Conservation (phyloP, 768 basidiomycete species). For the Harrya chromipes region DNA sequence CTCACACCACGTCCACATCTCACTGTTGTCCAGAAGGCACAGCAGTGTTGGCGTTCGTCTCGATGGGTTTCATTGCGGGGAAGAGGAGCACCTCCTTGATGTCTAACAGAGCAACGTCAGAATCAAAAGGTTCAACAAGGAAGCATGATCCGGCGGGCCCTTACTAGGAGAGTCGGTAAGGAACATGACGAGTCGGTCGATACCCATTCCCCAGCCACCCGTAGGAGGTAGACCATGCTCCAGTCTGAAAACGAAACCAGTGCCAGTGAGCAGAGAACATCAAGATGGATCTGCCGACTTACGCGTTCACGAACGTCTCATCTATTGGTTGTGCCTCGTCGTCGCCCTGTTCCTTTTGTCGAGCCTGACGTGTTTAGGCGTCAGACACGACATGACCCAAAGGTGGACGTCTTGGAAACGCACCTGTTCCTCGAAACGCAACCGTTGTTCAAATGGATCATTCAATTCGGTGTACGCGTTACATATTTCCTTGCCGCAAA, state of each 20-base stretch:
- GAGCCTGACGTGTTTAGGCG: slow-evolving; percentile 40
- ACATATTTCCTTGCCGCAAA: slow-evolving; percentile 97
- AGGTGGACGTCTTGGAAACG: slow-evolving; percentile 1
- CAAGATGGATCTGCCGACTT: slow-evolving; percentile 31
- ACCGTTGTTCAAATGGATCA: slow-evolving; percentile 94
- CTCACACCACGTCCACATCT: slow-evolving; percentile 19
- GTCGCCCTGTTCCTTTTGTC: slow-evolving; percentile 95
- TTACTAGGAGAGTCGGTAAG: slow-evolving; percentile 91
- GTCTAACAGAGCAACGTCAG: slow-evolving; percentile 43
- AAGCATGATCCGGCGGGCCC: slow-evolving; percentile 21
- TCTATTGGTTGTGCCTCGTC: slow-evolving; percentile 98
- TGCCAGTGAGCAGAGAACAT: slow-evolving; percentile 1
- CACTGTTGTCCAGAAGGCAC: slow-evolving; percentile 25
- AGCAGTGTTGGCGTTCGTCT: slow-evolving; percentile 39
- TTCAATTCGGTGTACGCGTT: slow-evolving; percentile 99
- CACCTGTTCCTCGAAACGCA: slow-evolving; percentile 94
- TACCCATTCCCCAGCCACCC: slow-evolving; percentile 95
- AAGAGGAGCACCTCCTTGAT: slow-evolving; percentile 97
- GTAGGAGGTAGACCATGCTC: slow-evolving; percentile 98
- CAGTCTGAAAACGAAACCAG: slow-evolving; percentile 47
- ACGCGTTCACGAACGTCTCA: slow-evolving; percentile 95
- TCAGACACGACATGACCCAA: not conserved
- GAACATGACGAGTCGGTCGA: slow-evolving; percentile 98
- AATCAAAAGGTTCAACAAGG: not conserved
- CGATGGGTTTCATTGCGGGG: slow-evolving; percentile 94